These are phyloP conservation scores for Trametes punicea DNA, from an alignment of 768 basidiomycete species.

Conservation along the genomic window DNA sequence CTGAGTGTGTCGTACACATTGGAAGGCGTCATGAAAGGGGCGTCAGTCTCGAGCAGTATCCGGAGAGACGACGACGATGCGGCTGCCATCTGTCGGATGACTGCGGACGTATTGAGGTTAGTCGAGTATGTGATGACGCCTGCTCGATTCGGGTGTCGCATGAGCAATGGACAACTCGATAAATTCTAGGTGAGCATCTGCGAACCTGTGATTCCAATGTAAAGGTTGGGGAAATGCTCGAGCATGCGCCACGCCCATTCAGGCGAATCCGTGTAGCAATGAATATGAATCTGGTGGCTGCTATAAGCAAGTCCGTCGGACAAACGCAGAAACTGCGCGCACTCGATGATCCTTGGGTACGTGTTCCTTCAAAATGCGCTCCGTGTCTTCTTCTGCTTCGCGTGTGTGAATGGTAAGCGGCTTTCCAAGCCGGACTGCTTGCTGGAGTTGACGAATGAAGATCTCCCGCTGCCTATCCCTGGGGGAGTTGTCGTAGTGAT, in stretches of 20 bases:
- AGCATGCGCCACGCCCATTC: slow-evolving; percentile 69
- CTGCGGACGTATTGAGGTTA: slow-evolving; percentile 65
- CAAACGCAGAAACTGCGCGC: slow-evolving; percentile 9
- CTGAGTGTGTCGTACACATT: slow-evolving; percentile 64
- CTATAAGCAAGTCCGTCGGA: not conserved
- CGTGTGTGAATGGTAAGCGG: slow-evolving; percentile 85
- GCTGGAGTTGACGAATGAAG: slow-evolving; percentile 63
- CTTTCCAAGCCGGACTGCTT: slow-evolving; percentile 66
- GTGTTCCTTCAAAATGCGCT: slow-evolving; percentile 69
- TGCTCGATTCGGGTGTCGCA: slow-evolving; percentile 24
- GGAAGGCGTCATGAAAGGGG: slow-evolving; percentile 81
- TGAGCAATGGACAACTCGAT: not conserved
- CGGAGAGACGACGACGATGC: slow-evolving; percentile 26
- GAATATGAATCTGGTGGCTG: slow-evolving; percentile 68
- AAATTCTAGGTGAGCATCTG: too few species aligned
- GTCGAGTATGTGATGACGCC: slow-evolving; percentile 80
- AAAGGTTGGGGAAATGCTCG: slow-evolving; percentile 75
- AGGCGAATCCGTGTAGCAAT: slow-evolving; percentile 85
- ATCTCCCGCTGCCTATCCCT: slow-evolving; percentile 63
- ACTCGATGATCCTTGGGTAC: slow-evolving; percentile 72
- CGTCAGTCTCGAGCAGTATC: slow-evolving; percentile 77
- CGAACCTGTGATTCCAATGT: slow-evolving; percentile 77
- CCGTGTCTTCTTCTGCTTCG: slow-evolving; percentile 82
- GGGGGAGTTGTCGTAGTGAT: slow-evolving; percentile 79
- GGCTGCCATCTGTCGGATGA: slow-evolving; percentile 47